These are phyloP conservation scores for Haematococcus lacustris DNA, from an alignment of 139 green algal species.

Conservation along the genomic window DNA sequence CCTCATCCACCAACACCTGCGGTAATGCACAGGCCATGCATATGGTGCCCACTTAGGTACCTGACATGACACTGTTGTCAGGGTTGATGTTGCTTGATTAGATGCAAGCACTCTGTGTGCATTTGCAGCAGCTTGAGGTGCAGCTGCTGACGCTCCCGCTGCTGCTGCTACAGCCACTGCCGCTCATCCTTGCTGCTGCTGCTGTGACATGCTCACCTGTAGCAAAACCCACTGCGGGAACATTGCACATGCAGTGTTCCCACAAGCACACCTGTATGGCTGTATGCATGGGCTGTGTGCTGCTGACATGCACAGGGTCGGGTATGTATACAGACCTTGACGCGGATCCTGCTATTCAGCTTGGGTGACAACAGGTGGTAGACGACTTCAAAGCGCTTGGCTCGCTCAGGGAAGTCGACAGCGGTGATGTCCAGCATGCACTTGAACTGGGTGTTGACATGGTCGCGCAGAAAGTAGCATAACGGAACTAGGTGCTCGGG, in stretches of 20 bases:
- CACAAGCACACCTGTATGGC: too few relatives aligned
- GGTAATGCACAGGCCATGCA: not conserved
- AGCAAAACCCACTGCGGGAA: too few relatives aligned
- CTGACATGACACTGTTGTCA: not conserved
- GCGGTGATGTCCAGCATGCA: constrained; percentile 74
- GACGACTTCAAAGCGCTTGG: constrained; percentile 69
- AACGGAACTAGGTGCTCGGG: constrained; percentile 53
- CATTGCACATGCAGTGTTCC: too few relatives aligned
- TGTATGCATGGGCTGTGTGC: too few relatives aligned
- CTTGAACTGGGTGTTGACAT: constrained; percentile 75
- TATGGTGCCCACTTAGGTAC: not conserved
- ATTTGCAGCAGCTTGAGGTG: too few relatives aligned
- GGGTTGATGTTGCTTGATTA: not conserved
- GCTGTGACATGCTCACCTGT: too few relatives aligned
- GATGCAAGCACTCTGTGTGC: too few relatives aligned
- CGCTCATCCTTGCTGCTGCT: too few relatives aligned
- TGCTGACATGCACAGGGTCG: too few relatives aligned
- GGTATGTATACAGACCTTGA: constrained; percentile 42
- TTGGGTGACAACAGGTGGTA: constrained; percentile 60
- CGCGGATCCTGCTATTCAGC: constrained; percentile 54
- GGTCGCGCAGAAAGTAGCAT: constrained; percentile 55
- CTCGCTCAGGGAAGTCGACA: constrained; percentile 74
- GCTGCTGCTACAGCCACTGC: too few relatives aligned
- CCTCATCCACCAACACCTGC: constrained; percentile 49
- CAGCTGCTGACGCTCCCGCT: too few relatives aligned